These are phyloP conservation scores for Clavispora carvajalis DNA, from an alignment of 805 yeast species.

Conservation along the genomic window DNA sequence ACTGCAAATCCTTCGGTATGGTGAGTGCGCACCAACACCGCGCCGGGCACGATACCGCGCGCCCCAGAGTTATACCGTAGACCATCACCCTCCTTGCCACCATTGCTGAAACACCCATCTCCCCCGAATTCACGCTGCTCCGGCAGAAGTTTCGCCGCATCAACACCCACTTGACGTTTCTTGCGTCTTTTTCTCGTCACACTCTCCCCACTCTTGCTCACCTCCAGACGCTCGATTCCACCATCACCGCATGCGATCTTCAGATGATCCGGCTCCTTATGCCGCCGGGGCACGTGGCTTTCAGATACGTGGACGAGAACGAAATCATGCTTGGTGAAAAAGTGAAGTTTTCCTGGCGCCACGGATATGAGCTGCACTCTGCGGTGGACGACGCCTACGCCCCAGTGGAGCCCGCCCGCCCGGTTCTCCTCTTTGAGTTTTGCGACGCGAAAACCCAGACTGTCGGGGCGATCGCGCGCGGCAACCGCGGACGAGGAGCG, in stretches of 20 bases:
- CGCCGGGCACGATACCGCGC: too few species aligned
- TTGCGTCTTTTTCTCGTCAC: conserved; percentile 17
- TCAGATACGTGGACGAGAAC: conserved; percentile 73
- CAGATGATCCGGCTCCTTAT: conserved; percentile 57
- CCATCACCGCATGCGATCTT: conserved; percentile 46
- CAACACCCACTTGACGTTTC: conserved; percentile 35
- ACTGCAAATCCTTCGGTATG: too few species aligned
- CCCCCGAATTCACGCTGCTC: not conserved
- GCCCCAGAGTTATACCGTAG: too few species aligned
- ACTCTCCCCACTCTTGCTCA: conserved; percentile 26
- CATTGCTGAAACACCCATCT: not conserved
- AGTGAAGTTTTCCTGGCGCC: conserved; percentile 31
- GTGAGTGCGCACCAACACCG: too few species aligned
- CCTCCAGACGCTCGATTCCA: conserved; percentile 26
- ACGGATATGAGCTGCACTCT: conserved; percentile 25
- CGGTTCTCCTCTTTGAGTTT: conserved; percentile 69
- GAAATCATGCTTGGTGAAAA: conserved; percentile 47
- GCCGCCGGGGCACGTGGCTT: conserved; percentile 63
- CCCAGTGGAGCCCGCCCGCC: conserved; percentile 27
- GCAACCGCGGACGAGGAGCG: not conserved
- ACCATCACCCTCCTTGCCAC: not conserved
- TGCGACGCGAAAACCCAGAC: conserved; percentile 60
- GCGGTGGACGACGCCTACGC: conserved; percentile 46
- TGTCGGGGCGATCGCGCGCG: conserved; percentile 24
- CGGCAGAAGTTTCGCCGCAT: conserved; percentile 10